A percentile compares a stretch with the other conserved stretches of the same genome.
These are phyloP conservation scores for Fonsecaea pugnacius DNA, from an alignment of 2,329 filamentous ascomycete genomes.

Conservation along the genomic window DNA sequence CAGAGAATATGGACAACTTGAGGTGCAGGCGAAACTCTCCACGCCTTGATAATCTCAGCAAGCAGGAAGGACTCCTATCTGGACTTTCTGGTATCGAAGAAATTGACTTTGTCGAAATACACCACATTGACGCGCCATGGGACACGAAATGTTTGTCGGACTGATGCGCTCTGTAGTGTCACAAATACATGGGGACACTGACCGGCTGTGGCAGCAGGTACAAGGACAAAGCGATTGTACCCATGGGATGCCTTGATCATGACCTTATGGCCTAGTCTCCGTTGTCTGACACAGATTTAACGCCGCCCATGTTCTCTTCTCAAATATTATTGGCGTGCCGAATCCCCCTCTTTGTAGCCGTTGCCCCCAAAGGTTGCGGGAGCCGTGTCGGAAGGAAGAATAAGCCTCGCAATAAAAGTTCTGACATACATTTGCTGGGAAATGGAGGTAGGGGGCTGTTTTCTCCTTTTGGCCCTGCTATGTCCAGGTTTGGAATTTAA, in stretches of 20 bases:
- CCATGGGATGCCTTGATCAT: not conserved
- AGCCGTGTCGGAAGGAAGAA: constrained; percentile 3
- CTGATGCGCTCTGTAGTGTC: not conserved
- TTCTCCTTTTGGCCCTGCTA: constrained; percentile 12
- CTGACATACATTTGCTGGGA: constrained; percentile 25
- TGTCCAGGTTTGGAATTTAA: not conserved
- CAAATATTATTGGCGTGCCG: not conserved
- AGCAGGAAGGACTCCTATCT: not conserved
- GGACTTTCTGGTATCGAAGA: not conserved
- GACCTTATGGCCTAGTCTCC: not conserved
- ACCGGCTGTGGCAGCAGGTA: too few relatives aligned
- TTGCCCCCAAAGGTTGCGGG: not conserved
- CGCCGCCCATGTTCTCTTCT: not conserved
- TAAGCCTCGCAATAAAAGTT: constrained; percentile 20
- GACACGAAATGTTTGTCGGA: not conserved
- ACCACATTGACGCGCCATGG: not conserved
- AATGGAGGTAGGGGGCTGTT: constrained; percentile 7
- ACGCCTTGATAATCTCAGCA: not conserved
- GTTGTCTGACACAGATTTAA: not conserved
- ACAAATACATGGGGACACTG: not conserved
- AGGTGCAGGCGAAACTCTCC: not conserved
- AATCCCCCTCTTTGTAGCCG: not conserved
- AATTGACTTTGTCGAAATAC: not conserved
- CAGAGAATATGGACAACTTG: constrained; percentile 4
- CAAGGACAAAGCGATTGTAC: not conserved